Conservation (phyloP, 306 rosid species). For the Amphicarpaea edgeworthii region DNA sequence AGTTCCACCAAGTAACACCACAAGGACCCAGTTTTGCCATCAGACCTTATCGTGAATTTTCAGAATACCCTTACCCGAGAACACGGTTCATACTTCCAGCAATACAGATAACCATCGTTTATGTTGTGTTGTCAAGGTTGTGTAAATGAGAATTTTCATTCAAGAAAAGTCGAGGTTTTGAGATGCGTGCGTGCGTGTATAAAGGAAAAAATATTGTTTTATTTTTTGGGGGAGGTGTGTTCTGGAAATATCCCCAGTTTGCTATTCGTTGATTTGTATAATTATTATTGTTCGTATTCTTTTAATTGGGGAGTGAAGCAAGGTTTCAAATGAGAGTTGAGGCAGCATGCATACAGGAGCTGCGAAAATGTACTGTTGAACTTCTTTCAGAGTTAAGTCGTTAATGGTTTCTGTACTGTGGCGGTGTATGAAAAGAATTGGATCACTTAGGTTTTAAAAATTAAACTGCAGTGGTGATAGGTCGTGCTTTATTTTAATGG, state of each 20-base stretch:
- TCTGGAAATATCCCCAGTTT: slow-evolving; percentile 30
- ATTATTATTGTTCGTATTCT: too few species aligned
- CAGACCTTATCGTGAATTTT: slow-evolving; percentile 58
- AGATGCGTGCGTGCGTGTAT: slow-evolving; percentile 35
- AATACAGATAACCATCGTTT: slow-evolving; percentile 39
- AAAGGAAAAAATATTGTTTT: neutral
- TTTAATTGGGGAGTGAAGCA: slow-evolving; percentile 25
- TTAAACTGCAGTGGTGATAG: too few species aligned
- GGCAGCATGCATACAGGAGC: neutral
- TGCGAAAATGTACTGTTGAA: neutral
- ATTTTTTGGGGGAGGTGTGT: neutral
- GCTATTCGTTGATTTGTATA: slow-evolving; percentile 40
- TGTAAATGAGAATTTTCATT: slow-evolving; percentile 20
- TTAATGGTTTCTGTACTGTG: neutral
- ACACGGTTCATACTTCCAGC: slow-evolving; percentile 57
- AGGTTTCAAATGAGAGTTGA: slow-evolving; percentile 35
- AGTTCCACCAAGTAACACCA: too few species aligned
- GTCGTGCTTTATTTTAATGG: too few species aligned
- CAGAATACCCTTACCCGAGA: slow-evolving; percentile 62
- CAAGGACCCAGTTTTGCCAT: slow-evolving; percentile 54
- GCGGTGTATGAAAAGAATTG: neutral
- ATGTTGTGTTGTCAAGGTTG: slow-evolving; percentile 28
- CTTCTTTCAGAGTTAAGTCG: neutral
- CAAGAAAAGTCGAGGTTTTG: slow-evolving; percentile 6
- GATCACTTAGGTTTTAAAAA: neutral